Evolutionary conservation across 352 stramenopile genomes (phyloP).

Genomic region (Aphanomyces stellatus): DNA sequence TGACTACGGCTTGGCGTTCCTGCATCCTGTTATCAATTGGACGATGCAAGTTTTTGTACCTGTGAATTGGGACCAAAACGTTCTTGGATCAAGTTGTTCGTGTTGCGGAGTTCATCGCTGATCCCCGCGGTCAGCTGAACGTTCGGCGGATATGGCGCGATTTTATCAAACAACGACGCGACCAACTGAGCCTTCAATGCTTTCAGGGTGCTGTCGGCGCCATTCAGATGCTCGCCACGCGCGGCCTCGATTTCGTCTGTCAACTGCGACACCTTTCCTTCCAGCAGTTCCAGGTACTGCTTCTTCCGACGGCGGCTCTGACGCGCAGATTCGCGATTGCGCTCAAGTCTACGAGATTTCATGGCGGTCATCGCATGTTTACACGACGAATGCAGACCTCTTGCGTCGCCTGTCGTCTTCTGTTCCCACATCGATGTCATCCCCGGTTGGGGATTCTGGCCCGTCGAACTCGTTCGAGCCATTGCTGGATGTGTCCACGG

Average conservation of each 20-base stretch:
- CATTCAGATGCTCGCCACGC: constrained; percentile 63
- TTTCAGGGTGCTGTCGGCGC: constrained; percentile 65
- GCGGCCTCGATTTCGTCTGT: constrained; percentile 81
- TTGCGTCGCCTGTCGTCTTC: constrained; percentile 13
- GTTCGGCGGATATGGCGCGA: constrained; percentile 42
- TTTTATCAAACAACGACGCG: constrained; percentile 50
- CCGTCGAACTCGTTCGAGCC: constrained; percentile 10
- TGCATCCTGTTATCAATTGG: constrained; percentile 17
- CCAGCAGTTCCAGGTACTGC: constrained; percentile 80
- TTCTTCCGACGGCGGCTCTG: constrained; percentile 86
- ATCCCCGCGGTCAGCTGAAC: constrained; percentile 30
- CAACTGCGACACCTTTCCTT: constrained; percentile 82
- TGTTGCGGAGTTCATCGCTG: constrained; percentile 62
- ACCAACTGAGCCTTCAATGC: constrained; percentile 70
- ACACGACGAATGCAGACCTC: no score
- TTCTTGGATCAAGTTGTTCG: constrained; percentile 69
- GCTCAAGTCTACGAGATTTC: constrained; percentile 46
- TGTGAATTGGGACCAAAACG: constrained; percentile 79
- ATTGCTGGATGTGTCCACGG: constrained; percentile 14
- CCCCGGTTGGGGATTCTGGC: constrained; percentile 12
- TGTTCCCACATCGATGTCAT: constrained; percentile 11
- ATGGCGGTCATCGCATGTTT: no score
- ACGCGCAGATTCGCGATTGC: constrained; percentile 82
- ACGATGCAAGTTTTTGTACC: constrained; percentile 20
- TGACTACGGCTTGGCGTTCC: constrained; percentile 77